Conservation (phyloP, 2,329 filamentous ascomycete genomes). For the Claviceps sp. region DNA sequence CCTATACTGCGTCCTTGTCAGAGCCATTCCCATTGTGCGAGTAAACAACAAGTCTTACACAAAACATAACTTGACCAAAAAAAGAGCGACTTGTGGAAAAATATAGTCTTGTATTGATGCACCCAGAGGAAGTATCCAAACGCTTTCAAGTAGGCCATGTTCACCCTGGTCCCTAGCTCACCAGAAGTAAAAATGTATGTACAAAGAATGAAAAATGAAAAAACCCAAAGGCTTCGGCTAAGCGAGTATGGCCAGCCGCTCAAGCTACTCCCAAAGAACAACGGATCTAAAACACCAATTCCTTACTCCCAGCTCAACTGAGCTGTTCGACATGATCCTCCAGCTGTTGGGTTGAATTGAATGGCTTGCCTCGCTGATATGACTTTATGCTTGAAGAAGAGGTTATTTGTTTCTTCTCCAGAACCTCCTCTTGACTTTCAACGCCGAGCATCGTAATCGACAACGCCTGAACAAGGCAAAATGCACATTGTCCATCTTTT, state of each 20-base stretch:
- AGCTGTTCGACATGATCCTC: background rate
- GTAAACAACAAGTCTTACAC: too few relatives aligned
- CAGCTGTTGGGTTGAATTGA: background rate
- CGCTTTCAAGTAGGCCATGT: background rate
- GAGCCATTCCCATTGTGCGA: too few relatives aligned
- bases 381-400: background rate
- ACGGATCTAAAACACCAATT: background rate
- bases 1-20: too few relatives aligned
- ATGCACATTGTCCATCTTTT: conserved; percentile 3
- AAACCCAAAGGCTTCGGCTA: background rate
- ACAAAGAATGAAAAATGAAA: background rate
- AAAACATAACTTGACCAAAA: background rate
- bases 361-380: background rate
- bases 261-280: background rate
- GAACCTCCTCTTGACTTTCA: background rate
- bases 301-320: background rate
- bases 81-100: background rate
- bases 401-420: background rate
- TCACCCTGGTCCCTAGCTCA: background rate
- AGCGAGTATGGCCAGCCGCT: background rate
- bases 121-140: conserved; percentile 3
- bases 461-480: conserved; percentile 8
- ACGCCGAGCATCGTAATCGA: background rate
- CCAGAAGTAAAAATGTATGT: conserved; percentile 1
- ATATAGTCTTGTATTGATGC: background rate